A percentile compares a stretch with the other conserved stretches of the same genome.
Conservation (phyloP, 2,329 filamentous ascomycete species). For the Cercospora sp. region DNA sequence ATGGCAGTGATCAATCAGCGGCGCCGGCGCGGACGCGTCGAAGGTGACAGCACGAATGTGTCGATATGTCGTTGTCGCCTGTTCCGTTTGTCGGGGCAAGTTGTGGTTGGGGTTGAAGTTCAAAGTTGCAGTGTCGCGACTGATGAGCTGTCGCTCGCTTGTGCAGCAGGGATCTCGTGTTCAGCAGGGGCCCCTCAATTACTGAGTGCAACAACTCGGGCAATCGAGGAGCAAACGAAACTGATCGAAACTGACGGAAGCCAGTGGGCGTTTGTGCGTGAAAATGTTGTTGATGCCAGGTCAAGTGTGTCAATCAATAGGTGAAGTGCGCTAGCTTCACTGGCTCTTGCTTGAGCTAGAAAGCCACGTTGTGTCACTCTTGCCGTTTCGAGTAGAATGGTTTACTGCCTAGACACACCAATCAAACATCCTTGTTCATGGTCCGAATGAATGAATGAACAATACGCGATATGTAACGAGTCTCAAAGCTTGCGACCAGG, state of each 20-base stretch:
- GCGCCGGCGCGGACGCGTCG: not conserved
- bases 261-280: not conserved
- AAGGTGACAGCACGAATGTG: not conserved
- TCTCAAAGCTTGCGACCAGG: too few species aligned
- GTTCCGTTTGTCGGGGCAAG: not conserved
- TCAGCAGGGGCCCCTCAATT: not conserved
- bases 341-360: not conserved
- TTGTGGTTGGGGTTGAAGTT: not conserved
- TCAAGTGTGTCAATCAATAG: not conserved
- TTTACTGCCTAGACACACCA: not conserved
- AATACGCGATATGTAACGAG: too few species aligned
- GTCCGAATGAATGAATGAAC: not conserved
- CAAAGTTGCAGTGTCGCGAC: conserved; percentile 2
- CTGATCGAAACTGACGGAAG: not conserved
- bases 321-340: not conserved
- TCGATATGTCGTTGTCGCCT: not conserved
- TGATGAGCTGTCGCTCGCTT: conserved; percentile 2
- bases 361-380: not conserved
- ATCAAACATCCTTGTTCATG: not conserved
- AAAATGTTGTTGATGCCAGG: not conserved
- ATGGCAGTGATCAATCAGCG: not conserved
- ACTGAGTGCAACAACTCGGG: not conserved
- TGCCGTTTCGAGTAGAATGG: not conserved
- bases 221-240: not conserved
- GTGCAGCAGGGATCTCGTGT: conserved; percentile 4